phyloP scores from a whole-genome alignment of 805 yeast genomes.

The Henningerozyma blattae region DNA sequence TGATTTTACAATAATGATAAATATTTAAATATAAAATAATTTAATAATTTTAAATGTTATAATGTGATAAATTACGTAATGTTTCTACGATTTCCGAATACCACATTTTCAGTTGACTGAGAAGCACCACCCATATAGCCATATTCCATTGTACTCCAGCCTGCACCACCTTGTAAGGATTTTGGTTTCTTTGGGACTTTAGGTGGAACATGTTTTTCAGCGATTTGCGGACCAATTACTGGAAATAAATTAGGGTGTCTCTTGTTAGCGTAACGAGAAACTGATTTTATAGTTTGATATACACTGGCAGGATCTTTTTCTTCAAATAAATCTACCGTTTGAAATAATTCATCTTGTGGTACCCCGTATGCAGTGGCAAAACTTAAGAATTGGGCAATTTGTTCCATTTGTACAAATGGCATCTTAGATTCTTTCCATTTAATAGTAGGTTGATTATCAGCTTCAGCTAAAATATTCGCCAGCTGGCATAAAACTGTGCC shows the following conservation, averaged over 20 bases:
- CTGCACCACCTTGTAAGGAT: slow-evolving; percentile 27
- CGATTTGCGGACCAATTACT: slow-evolving; percentile 47
- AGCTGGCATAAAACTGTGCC: slow-evolving; percentile 44
- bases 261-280: slow-evolving; percentile 56
- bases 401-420: slow-evolving; percentile 79
- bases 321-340: slow-evolving; percentile 67
- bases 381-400: slow-evolving; percentile 57
- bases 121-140: slow-evolving; percentile 50
- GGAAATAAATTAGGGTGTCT: slow-evolving; percentile 36
- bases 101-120: slow-evolving; percentile 40
- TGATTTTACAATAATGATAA: too few relatives aligned
- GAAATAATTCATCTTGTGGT: slow-evolving; percentile 72
- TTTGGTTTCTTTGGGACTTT: slow-evolving; percentile 44
- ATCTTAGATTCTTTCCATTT: slow-evolving; percentile 49
- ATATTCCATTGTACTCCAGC: slow-evolving; percentile 50
- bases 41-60: too few relatives aligned
- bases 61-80: too few relatives aligned
- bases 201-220: slow-evolving; percentile 36
- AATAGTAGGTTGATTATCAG: slow-evolving; percentile 27
- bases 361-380: slow-evolving; percentile 56
- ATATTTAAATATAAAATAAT: too few relatives aligned
- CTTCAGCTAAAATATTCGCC: slow-evolving; percentile 28
- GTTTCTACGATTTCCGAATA: slow-evolving; percentile 41
- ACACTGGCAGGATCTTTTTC: slow-evolving; percentile 68
- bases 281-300: slow-evolving; percentile 57